phyloP scores from a whole-genome alignment of 176 grass and related monocot species.

The Raddia guianensis region DNA sequence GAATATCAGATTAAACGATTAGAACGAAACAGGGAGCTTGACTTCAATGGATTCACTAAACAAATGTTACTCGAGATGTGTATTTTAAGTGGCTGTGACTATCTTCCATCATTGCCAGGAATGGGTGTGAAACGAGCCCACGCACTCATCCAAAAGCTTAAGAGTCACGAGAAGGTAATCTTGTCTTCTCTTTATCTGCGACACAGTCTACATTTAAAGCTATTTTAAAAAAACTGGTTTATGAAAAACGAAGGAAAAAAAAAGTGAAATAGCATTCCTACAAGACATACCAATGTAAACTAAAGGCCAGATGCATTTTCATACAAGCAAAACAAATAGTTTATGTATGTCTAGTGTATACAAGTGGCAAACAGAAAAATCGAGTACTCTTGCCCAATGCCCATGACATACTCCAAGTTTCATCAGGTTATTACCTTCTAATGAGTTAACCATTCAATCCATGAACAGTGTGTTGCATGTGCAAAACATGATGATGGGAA shows the following conservation, averaged over 20 bases:
- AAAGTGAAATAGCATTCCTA: background rate
- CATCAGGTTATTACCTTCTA: background rate
- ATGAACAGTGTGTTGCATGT: background rate
- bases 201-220: constrained; percentile 5
- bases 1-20: constrained; percentile 74
- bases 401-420: background rate
- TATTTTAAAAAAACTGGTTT: constrained; percentile 8
- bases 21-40: constrained; percentile 74
- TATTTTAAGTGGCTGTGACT: constrained; percentile 98
- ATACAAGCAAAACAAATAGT: constrained; percentile 23
- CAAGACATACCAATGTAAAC: background rate
- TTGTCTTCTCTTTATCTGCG: constrained; percentile 16
- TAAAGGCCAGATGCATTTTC: background rate
- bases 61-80: constrained; percentile 99
- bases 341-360: background rate
- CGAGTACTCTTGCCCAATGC: background rate
- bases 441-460: background rate
- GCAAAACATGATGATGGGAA: background rate
- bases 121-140: constrained; percentile 97
- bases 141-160: constrained; percentile 76
- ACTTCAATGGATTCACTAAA: constrained; percentile 79
- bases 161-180: constrained; percentile 84
- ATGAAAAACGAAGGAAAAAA: background rate
- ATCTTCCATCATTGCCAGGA: constrained; percentile 87
- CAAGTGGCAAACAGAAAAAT: background rate